Conservation (phyloP, 805 yeast genomes). For the Zygotorulaspora chibaensis region DNA sequence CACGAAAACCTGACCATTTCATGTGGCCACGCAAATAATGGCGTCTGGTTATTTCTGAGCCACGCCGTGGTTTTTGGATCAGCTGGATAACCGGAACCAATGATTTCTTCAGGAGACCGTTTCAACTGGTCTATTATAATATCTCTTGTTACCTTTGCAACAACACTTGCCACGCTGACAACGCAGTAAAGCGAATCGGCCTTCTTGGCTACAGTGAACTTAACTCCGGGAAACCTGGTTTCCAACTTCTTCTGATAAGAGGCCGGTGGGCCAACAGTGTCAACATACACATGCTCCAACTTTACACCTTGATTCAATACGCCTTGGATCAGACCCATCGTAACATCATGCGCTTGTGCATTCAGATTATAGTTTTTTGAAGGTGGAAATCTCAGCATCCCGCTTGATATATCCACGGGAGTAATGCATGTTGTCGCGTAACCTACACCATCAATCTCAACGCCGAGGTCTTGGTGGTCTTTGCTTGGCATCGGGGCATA, state of each 20-base stretch:
- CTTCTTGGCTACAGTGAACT: conserved; percentile 83
- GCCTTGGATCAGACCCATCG: conserved; percentile 69
- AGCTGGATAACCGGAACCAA: conserved; percentile 92
- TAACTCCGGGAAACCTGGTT: conserved; percentile 60
- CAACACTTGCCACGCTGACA: conserved; percentile 91
- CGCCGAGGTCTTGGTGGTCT: conserved; percentile 27
- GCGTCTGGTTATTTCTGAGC: conserved; percentile 60
- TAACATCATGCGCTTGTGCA: conserved; percentile 94
- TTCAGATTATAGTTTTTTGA: conserved; percentile 60
- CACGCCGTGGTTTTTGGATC: conserved; percentile 84
- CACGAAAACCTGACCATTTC: conserved; percentile 80
- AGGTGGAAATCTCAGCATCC: conserved; percentile 71
- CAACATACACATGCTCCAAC: conserved; percentile 73
- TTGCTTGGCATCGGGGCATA: conserved; percentile 35
- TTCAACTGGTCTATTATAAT: conserved; percentile 34
- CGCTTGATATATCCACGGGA: conserved; percentile 79
- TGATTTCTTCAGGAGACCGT: conserved; percentile 35
- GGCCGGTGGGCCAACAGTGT: conserved; percentile 95
- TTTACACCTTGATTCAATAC: conserved; percentile 60
- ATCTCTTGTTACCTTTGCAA: conserved; percentile 96
- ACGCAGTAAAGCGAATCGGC: conserved; percentile 91
- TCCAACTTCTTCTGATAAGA: conserved; percentile 75
- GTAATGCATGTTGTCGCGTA: conserved; percentile 85
- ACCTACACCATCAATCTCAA: conserved; percentile 58
- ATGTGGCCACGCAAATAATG: conserved; percentile 80